Evolutionary conservation across 2,329 filamentous ascomycete genomes (phyloP).

Genomic region (Pyricularia sp.): DNA sequence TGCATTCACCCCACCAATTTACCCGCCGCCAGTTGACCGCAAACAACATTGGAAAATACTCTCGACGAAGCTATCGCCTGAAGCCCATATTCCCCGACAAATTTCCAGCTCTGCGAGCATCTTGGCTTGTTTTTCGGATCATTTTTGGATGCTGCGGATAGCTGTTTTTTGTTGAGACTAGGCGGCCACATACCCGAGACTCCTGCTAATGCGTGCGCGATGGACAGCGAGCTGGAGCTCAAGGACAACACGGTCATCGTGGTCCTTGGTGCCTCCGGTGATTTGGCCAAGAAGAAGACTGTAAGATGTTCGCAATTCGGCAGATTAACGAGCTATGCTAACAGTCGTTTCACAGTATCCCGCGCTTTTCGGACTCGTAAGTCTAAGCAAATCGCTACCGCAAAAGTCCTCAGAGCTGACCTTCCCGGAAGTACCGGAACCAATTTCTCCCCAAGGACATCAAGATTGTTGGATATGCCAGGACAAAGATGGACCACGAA

Average conservation of each 20-base stretch:
- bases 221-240: constrained; percentile 71
- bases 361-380: constrained; percentile 90
- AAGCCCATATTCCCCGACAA: not conserved
- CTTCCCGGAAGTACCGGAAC: constrained; percentile 66
- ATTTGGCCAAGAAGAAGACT: constrained; percentile 99
- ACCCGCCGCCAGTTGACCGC: not conserved
- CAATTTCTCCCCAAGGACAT: constrained; percentile 97
- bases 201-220: not conserved
- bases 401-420: not conserved
- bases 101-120: not conserved
- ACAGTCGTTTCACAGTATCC: constrained; percentile 55
- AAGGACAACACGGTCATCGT: constrained; percentile 98
- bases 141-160: not conserved
- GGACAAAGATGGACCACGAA: constrained; percentile 97
- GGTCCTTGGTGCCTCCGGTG: constrained; percentile 91
- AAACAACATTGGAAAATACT: not conserved
- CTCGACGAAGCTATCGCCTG: not conserved
- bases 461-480: constrained; percentile 94
- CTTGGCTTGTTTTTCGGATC: not conserved
- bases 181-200: not conserved
- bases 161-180: not conserved
- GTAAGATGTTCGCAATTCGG: constrained; percentile 31
- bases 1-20: constrained; percentile 1
- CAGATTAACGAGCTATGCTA: constrained; percentile 10
- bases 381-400: constrained; percentile 23